Conservation (phyloP, 805 yeast species). For the Candida morakotiae region DNA sequence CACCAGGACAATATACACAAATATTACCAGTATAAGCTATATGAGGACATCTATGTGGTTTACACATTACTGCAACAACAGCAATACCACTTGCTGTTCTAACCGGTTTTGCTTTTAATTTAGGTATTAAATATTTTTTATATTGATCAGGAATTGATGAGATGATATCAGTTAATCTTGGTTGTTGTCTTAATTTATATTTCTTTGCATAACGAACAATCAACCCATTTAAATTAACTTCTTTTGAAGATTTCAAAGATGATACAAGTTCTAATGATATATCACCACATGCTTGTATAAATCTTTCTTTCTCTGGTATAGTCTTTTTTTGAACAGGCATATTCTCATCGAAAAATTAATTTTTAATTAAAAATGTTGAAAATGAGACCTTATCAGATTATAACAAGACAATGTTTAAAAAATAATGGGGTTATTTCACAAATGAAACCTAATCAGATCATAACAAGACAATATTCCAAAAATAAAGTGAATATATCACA, state of each 20-base stretch:
- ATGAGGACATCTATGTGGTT: slow-evolving; percentile 98
- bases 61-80: slow-evolving; percentile 98
- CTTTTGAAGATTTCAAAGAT: slow-evolving; percentile 67
- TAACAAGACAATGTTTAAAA: neutral
- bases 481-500: slow-evolving; percentile 24
- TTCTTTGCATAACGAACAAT: slow-evolving; percentile 83
- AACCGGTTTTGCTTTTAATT: slow-evolving; percentile 96
- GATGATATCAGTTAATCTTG: slow-evolving; percentile 91
- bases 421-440: no score
- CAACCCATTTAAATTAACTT: slow-evolving; percentile 85
- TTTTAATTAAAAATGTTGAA: neutral
- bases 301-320: slow-evolving; percentile 89
- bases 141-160: slow-evolving; percentile 95
- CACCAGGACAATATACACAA: slow-evolving; percentile 98
- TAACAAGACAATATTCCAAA: no score
- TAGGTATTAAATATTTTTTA: slow-evolving; percentile 85
- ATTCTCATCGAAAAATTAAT: slow-evolving; percentile 3
- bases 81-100: slow-evolving; percentile 98
- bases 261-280: slow-evolving; percentile 81
- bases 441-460: no score
- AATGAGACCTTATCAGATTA: no score
- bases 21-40: slow-evolving; percentile 98
- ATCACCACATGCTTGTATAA: slow-evolving; percentile 88
- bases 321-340: slow-evolving; percentile 31
- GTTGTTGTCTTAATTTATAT: slow-evolving; percentile 87